Conservation (phyloP, 768 basidiomycete species). For the Boletus bicolor region DNA sequence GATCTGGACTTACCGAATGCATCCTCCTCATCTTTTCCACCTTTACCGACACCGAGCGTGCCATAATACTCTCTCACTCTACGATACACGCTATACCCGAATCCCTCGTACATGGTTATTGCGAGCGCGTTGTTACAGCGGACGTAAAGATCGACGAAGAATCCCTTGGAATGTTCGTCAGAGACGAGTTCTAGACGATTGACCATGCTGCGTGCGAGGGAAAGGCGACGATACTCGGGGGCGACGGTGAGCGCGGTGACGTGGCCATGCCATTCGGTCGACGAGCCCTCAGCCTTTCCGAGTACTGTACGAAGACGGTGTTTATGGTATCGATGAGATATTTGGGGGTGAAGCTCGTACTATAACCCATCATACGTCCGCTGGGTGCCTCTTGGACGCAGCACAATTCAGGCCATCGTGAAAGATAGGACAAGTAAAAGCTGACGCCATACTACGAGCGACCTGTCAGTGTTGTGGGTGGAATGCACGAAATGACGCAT, state of each 20-base stretch:
- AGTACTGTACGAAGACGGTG: constrained; percentile 55
- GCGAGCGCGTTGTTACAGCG: constrained; percentile 83
- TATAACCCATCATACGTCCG: constrained; percentile 90
- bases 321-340: constrained; percentile 7
- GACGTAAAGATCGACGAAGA: constrained; percentile 96
- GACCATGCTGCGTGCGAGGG: constrained; percentile 87
- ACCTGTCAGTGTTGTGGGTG: not conserved
- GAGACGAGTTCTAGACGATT: constrained; percentile 80
- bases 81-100: constrained; percentile 92
- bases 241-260: constrained; percentile 94
- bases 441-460: constrained; percentile 70
- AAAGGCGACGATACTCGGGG: constrained; percentile 86
- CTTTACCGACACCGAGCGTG: constrained; percentile 67
- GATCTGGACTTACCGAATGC: constrained; percentile 72
- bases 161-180: constrained; percentile 74
- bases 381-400: constrained; percentile 77
- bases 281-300: constrained; percentile 85
- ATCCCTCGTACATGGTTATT: constrained; percentile 85
- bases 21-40: constrained; percentile 82
- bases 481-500: constrained; percentile 24
- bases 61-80: constrained; percentile 90
- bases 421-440: constrained; percentile 87
- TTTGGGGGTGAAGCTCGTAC: constrained; percentile 43
- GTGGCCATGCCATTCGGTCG: constrained; percentile 86
- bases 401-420: constrained; percentile 91